phyloP scores from a whole-genome alignment of 441 rosid genomes.

The Populus hybrid region DNA sequence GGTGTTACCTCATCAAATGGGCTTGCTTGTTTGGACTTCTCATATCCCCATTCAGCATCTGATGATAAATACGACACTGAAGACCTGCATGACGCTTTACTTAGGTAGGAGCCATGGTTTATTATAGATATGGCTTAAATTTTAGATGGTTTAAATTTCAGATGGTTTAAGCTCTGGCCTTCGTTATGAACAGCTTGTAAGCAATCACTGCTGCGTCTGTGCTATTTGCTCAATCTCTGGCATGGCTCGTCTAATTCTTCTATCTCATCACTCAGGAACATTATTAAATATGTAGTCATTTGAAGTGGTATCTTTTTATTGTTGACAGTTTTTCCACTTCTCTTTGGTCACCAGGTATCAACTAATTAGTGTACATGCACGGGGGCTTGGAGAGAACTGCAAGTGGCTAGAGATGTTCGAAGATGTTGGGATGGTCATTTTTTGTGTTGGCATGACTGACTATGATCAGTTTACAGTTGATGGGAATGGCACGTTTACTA shows the following conservation, averaged over 20 bases:
- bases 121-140: background rate
- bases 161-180: background rate
- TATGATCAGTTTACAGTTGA: conserved; percentile 66
- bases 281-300: background rate
- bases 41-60: conserved; percentile 62
- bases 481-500: conserved; percentile 41
- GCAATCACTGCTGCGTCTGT: background rate
- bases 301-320: background rate
- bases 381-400: conserved; percentile 91
- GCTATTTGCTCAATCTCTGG: background rate
- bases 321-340: background rate
- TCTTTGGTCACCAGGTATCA: conserved; percentile 60
- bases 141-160: background rate
- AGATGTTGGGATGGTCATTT: conserved; percentile 87
- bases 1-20: conserved; percentile 97
- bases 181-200: background rate
- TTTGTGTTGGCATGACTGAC: conserved; percentile 79
- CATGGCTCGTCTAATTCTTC: background rate
- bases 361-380: conserved; percentile 77
- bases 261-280: background rate
- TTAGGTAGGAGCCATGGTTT: conserved; percentile 48
- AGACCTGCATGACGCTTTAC: conserved; percentile 72
- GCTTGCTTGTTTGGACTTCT: conserved; percentile 83
- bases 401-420: conserved; percentile 99
- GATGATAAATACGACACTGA: conserved; percentile 56